These are phyloP conservation scores for Cutaneotrichosporon sp. DNA, from an alignment of 1,284 basidiomycete genomes.

Conservation along the genomic window DNA sequence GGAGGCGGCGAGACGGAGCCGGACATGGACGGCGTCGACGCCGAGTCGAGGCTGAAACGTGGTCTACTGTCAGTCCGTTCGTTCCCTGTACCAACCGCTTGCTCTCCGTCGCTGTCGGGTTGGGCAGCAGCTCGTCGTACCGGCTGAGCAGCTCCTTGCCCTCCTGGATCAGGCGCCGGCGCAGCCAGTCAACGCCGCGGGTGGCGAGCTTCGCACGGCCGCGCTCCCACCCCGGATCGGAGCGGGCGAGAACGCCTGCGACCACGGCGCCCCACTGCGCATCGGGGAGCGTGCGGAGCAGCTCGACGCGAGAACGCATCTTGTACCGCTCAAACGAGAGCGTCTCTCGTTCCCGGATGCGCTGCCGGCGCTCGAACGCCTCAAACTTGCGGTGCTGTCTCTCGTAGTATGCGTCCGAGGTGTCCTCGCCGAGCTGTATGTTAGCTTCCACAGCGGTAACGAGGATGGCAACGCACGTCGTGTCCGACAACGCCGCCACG, in stretches of 20 bases:
- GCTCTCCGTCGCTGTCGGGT: conserved; percentile 6
- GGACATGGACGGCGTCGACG: not conserved
- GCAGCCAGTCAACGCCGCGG: conserved; percentile 39
- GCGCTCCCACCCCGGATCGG: conserved; percentile 24
- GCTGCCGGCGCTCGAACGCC: conserved; percentile 74
- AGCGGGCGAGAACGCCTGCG: conserved; percentile 15
- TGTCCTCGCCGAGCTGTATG: conserved; percentile 60
- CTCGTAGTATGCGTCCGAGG: conserved; percentile 77
- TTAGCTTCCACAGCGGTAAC: too few relatives aligned
- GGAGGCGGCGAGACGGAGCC: not conserved
- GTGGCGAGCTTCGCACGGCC: conserved; percentile 32
- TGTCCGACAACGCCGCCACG: conserved; percentile 20
- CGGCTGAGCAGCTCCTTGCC: conserved; percentile 42
- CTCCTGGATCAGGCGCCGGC: conserved; percentile 34
- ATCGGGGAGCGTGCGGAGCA: conserved; percentile 55
- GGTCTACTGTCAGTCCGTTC: not conserved
- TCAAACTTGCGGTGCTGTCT: conserved; percentile 80
- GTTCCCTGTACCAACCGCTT: not conserved
- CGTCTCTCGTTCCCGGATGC: conserved; percentile 81
- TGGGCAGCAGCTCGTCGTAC: conserved; percentile 20
- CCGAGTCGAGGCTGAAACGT: not conserved
- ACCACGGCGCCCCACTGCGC: conserved; percentile 30
- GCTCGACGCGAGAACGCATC: conserved; percentile 78
- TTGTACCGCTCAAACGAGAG: conserved; percentile 86
- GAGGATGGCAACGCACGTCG: conserved; percentile 13